Evolutionary conservation across 768 basidiomycete genomes (phyloP).

Genomic region (Serpula lacrymans): DNA sequence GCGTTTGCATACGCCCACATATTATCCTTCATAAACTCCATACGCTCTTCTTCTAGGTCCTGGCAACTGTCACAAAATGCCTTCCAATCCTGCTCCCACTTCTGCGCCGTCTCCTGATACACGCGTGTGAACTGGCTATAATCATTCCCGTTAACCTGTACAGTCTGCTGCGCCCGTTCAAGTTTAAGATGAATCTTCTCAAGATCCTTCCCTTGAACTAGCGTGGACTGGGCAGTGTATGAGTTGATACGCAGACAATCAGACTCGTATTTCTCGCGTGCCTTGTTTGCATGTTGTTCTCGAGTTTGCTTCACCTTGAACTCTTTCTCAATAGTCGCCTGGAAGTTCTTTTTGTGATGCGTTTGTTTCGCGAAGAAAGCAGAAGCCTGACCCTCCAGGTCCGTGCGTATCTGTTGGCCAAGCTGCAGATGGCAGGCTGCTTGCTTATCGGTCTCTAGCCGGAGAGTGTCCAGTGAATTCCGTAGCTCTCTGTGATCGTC

Average conservation of each 20-base stretch:
- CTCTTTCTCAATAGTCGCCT: slow-evolving; percentile 80
- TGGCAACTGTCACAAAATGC: slow-evolving; percentile 92
- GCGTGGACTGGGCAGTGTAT: slow-evolving; percentile 85
- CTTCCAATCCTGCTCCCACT: slow-evolving; percentile 96
- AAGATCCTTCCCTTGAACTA: slow-evolving; percentile 90
- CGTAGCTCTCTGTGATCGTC: slow-evolving; percentile 71
- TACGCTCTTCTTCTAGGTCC: slow-evolving; percentile 92
- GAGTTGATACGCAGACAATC: slow-evolving; percentile 94
- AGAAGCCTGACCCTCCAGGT: slow-evolving; percentile 64
- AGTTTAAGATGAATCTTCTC: slow-evolving; percentile 88
- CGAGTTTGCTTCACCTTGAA: slow-evolving; percentile 88
- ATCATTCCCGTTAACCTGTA: slow-evolving; percentile 88
- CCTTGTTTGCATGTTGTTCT: slow-evolving; percentile 81
- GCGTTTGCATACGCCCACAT: slow-evolving; percentile 96
- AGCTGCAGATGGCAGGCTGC: slow-evolving; percentile 69
- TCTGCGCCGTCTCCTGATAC: slow-evolving; percentile 70
- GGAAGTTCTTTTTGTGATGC: slow-evolving; percentile 70
- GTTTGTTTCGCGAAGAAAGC: slow-evolving; percentile 64
- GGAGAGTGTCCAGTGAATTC: slow-evolving; percentile 74
- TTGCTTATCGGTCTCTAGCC: slow-evolving; percentile 82
- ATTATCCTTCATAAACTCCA: slow-evolving; percentile 92
- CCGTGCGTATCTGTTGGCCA: slow-evolving; percentile 69
- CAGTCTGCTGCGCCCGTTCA: slow-evolving; percentile 85
- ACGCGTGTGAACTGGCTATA: slow-evolving; percentile 84
- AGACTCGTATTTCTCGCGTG: slow-evolving; percentile 88